Conservation (phyloP, 768 basidiomycete species). For the Paxillus rubicundulus region DNA sequence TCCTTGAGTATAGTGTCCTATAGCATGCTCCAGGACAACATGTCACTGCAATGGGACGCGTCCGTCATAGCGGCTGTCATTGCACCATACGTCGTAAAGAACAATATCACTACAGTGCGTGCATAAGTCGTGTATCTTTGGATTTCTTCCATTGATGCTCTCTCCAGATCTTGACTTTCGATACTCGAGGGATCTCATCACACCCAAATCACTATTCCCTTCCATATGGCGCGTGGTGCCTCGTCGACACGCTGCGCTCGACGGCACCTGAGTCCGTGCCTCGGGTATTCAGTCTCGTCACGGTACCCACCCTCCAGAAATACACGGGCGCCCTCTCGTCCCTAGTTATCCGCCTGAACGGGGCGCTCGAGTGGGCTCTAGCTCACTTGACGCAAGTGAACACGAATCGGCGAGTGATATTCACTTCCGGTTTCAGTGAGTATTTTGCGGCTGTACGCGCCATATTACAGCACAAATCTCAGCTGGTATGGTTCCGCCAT, state of each 20-base stretch:
- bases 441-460: conserved; percentile 61
- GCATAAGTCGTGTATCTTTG: not conserved
- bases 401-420: conserved; percentile 29
- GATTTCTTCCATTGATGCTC: conserved; percentile 1
- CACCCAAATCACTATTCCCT: conserved; percentile 87
- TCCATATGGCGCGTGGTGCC: conserved; percentile 49
- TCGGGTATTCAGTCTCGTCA: conserved; percentile 58
- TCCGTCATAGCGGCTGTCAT: conserved; percentile 57
- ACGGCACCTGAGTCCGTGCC: conserved; percentile 33
- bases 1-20: conserved; percentile 17
- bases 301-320: conserved; percentile 55
- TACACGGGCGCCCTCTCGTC: conserved; percentile 59
- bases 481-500: conserved; percentile 89
- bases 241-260: conserved; percentile 35
- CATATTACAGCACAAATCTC: conserved; percentile 70
- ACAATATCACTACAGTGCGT: conserved; percentile 64
- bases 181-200: conserved; percentile 67
- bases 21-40: conserved; percentile 73
- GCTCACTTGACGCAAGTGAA: not conserved
- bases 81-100: conserved; percentile 51
- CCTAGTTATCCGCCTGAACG: conserved; percentile 42
- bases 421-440: conserved; percentile 54
- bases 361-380: conserved; percentile 3
- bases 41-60: conserved; percentile 64
- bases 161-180: conserved; percentile 81